Base-by-base conservation (phyloP, 2,329 filamentous ascomycete species). In the Arthroderma sp. region DNA sequence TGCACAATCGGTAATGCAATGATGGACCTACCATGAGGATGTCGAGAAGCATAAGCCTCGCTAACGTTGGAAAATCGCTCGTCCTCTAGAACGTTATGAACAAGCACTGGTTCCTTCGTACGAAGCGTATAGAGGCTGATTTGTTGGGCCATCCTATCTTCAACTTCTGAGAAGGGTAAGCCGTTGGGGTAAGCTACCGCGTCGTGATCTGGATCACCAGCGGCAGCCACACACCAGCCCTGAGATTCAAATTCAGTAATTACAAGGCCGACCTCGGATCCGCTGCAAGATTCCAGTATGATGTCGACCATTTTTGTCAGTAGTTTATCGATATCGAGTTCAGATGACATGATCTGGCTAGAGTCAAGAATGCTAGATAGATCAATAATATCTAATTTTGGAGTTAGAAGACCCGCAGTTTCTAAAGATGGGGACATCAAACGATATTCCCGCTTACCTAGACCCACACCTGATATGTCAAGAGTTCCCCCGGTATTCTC, bases 251-350 rank as follows among this genome's bases (percentile, higher is more conserved):
- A 75, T 52, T 80, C 73, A 4, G 77, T 73, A 36, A 77, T 72
- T 44, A 81, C 74, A 1, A 74, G 75, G 29, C 73, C 75, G 29
- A 77, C 67, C 33, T 77, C 75, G 3, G 75, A 77, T 0, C 69
- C 69, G 22, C 75, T 77, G 10, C 77, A 79, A 1, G 75, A 77
- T 52, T 81, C 77, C 5, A 80, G 60, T 30, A 81, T 78, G 49
- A 81, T 80, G 45, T 74, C 72, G 10, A 75, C 74, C 69, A 81
- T 78, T 58, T 79, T 80, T 2, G 71, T 69, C 45, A 81, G 64
- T 3, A 81, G 65, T 41, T 72, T 74, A 48, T 81, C 77, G 36
- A 81, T 74, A 49, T 79, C 71, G 10, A 81, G 65, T 53, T 81
- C 77, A 9, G 76, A 80, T 5, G 77, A 80, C 51, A 81, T 71